These are phyloP conservation scores for Lyophyllum decastes DNA, from an alignment of 768 basidiomycete genomes.

Conservation along the genomic window DNA sequence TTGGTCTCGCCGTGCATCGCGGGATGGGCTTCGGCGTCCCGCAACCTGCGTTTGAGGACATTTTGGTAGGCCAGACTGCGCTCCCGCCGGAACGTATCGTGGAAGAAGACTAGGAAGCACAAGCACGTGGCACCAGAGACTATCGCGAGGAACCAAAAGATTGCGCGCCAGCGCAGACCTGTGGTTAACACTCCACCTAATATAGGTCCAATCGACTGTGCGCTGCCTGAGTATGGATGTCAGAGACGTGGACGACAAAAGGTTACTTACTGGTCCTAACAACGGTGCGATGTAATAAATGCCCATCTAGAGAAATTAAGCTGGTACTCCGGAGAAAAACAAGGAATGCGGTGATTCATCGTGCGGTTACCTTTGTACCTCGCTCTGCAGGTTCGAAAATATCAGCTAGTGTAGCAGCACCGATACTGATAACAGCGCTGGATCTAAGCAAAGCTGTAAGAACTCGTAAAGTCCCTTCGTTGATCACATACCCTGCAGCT, in stretches of 20 bases:
- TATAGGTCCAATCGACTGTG: conserved; percentile 63
- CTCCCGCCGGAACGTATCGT: conserved; percentile 82
- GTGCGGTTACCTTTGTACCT: conserved; percentile 52
- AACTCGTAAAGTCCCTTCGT: background rate
- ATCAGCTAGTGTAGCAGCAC: conserved; percentile 78
- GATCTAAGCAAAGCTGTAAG: conserved; percentile 10
- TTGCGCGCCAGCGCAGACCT: conserved; percentile 74
- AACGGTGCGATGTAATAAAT: conserved; percentile 80
- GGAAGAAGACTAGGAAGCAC: conserved; percentile 67
- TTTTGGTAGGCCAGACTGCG: conserved; percentile 81
- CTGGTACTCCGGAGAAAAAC: background rate
- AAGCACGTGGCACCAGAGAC: conserved; percentile 55
- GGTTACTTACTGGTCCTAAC: conserved; percentile 55
- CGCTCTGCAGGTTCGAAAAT: conserved; percentile 75
- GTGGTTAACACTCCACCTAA: conserved; percentile 70
- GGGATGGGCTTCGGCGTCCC: conserved; percentile 14
- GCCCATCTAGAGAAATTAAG: conserved; percentile 52
- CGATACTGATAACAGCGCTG: conserved; percentile 45
- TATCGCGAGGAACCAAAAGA: conserved; percentile 81
- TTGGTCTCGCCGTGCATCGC: background rate
- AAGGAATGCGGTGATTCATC: background rate
- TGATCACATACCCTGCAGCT: conserved; percentile 53
- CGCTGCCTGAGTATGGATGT: background rate
- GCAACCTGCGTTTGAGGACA: conserved; percentile 50
- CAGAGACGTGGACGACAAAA: background rate